Evolutionary conservation across 345 rosid species (phyloP).

Genomic region (Moricandia moricandioides): DNA sequence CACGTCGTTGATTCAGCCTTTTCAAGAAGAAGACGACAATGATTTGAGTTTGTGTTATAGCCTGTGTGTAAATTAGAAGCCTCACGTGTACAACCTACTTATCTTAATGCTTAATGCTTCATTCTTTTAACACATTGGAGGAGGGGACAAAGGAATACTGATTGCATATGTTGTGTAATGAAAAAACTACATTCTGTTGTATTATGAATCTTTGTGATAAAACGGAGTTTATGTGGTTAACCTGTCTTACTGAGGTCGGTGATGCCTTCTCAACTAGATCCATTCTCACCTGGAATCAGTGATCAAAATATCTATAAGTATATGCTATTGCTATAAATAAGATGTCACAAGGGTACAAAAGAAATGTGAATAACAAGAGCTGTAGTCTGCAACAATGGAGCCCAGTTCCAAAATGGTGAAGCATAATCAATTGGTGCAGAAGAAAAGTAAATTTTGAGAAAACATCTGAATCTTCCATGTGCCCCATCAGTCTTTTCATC

Average conservation of each 20-base stretch:
- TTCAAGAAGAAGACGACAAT: conserved; percentile 21
- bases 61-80: conserved; percentile 34
- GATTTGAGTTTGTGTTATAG: conserved; percentile 29
- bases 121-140: conserved; percentile 26
- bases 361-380: conserved; percentile 23
- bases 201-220: conserved; percentile 2
- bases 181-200: conserved; percentile 14
- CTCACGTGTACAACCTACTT: conserved; percentile 22
- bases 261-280: conserved; percentile 2
- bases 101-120: conserved; percentile 16
- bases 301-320: not conserved
- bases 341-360: conserved; percentile 4
- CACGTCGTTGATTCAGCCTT: conserved; percentile 22
- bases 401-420: conserved; percentile 28
- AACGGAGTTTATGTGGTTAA: conserved; percentile 5
- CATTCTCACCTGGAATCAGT: not conserved
- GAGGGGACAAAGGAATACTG: conserved; percentile 13
- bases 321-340: conserved; percentile 1
- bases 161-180: conserved; percentile 30
- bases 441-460: not conserved
- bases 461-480: conserved; percentile 41
- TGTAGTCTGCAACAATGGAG: conserved; percentile 19
- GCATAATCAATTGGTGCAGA: conserved; percentile 35
- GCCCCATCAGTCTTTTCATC: conserved; percentile 32
- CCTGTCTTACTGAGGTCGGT: not conserved